Conservation (phyloP, 108 stramenopile genomes). For the Nitzschia sp. region DNA sequence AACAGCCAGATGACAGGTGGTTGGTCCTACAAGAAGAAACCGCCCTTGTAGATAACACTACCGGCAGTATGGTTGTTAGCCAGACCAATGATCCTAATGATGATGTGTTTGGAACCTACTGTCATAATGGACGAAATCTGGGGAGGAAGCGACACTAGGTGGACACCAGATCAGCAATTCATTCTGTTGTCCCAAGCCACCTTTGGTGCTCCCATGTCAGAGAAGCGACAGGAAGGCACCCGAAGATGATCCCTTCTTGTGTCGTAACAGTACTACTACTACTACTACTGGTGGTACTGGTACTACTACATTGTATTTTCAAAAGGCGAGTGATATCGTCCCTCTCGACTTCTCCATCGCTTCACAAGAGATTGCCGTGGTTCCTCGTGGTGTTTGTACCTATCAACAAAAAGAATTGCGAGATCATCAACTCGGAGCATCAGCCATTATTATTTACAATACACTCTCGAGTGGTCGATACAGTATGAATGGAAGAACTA, state of each 20-base stretch:
- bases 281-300: constrained; percentile 16
- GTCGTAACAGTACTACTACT: constrained; percentile 32
- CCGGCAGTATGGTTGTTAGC: too few relatives aligned
- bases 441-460: constrained; percentile 61
- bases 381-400: constrained; percentile 70
- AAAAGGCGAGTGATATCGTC: too few relatives aligned
- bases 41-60: too few relatives aligned
- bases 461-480: constrained; percentile 64
- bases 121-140: not conserved
- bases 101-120: not conserved
- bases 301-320: too few relatives aligned
- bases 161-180: too few relatives aligned
- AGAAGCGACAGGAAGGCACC: constrained; percentile 4
- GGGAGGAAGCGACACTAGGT: too few relatives aligned
- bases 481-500: constrained; percentile 26
- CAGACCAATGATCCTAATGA: too few relatives aligned
- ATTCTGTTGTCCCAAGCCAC: constrained; percentile 73
- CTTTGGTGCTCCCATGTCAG: constrained; percentile 44
- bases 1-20: too few relatives aligned
- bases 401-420: constrained; percentile 67
- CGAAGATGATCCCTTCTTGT: constrained; percentile 43
- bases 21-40: too few relatives aligned
- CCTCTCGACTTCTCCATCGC: too few relatives aligned
- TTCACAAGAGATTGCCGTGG: too few relatives aligned
- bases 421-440: constrained; percentile 64